These are phyloP conservation scores for Berberis vulgaris DNA, from an alignment of 164 flowering plant genomes.

Conservation along the genomic window DNA sequence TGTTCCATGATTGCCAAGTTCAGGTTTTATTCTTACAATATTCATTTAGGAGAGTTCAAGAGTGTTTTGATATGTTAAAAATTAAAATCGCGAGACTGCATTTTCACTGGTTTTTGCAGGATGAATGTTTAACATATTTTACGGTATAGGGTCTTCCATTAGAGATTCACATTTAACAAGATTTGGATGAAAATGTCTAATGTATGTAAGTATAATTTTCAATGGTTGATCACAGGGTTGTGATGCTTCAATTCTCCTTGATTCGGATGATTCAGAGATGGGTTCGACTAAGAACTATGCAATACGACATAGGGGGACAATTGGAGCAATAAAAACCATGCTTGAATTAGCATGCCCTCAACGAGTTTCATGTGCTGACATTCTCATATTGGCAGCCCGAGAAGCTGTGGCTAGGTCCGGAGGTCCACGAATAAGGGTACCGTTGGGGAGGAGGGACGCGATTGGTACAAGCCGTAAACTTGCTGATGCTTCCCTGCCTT, in stretches of 20 bases:
- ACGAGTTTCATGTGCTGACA: slow-evolving; percentile 51
- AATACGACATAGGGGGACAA: slow-evolving; percentile 28
- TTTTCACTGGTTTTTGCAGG: background rate
- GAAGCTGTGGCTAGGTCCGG: slow-evolving; percentile 42
- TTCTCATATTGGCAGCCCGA: slow-evolving; percentile 41
- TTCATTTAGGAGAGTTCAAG: background rate
- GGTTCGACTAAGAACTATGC: slow-evolving; percentile 35
- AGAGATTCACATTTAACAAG: background rate
- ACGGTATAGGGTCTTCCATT: background rate
- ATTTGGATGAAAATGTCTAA: background rate
- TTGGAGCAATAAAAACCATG: slow-evolving; percentile 25
- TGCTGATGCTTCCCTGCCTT: slow-evolving; percentile 45
- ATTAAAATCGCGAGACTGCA: background rate
- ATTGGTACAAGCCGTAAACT: slow-evolving; percentile 15
- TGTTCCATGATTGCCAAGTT: slow-evolving; percentile 68
- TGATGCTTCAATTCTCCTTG: slow-evolving; percentile 52
- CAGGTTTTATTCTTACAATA: slow-evolving; percentile 27
- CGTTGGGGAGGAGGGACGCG: slow-evolving; percentile 44
- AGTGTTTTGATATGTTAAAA: background rate
- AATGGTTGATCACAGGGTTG: slow-evolving; percentile 34
- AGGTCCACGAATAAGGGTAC: slow-evolving; percentile 42
- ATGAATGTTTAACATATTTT: background rate
- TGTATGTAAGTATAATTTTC: background rate
- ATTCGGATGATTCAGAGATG: slow-evolving; percentile 26
- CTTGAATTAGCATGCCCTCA: slow-evolving; percentile 39